phyloP scores from a whole-genome alignment of 768 basidiomycete species.

The Botryobasidium botryosum region DNA sequence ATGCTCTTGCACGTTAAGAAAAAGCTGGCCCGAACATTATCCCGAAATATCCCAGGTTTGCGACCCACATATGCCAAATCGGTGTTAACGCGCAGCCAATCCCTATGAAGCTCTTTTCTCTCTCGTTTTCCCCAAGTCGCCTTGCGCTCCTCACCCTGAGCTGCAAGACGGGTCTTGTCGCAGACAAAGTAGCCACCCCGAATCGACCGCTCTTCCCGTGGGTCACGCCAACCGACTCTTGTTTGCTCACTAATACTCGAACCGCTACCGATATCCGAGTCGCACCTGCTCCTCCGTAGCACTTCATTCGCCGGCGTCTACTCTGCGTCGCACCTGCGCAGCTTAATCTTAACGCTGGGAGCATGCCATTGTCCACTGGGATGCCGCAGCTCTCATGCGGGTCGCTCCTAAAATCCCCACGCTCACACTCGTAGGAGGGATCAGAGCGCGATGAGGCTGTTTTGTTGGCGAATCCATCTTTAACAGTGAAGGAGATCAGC shows the following conservation, averaged over 20 bases:
- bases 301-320: constrained; percentile 77
- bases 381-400: constrained; percentile 45
- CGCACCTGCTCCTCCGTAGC: constrained; percentile 74
- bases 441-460: constrained; percentile 78
- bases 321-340: constrained; percentile 63
- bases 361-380: constrained; percentile 71
- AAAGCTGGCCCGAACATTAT: constrained; percentile 66
- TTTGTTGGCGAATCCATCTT: constrained; percentile 61
- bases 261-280: constrained; percentile 57
- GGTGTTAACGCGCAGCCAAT: neutral
- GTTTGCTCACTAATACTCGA: neutral
- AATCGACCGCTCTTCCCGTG: constrained; percentile 78
- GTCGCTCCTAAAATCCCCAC: constrained; percentile 70
- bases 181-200: constrained; percentile 87
- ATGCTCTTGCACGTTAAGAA: constrained; percentile 80
- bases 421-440: constrained; percentile 68
- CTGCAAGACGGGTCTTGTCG: constrained; percentile 78
- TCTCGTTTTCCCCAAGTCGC: constrained; percentile 85
- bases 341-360: constrained; percentile 67
- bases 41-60: constrained; percentile 76
- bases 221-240: constrained; percentile 16
- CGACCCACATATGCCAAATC: neutral
- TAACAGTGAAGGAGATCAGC: constrained; percentile 8
- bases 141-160: constrained; percentile 75
- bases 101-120: constrained; percentile 72